Evolutionary conservation across 305 asterid species (phyloP).

Genomic region (Fraxinus velutina): DNA sequence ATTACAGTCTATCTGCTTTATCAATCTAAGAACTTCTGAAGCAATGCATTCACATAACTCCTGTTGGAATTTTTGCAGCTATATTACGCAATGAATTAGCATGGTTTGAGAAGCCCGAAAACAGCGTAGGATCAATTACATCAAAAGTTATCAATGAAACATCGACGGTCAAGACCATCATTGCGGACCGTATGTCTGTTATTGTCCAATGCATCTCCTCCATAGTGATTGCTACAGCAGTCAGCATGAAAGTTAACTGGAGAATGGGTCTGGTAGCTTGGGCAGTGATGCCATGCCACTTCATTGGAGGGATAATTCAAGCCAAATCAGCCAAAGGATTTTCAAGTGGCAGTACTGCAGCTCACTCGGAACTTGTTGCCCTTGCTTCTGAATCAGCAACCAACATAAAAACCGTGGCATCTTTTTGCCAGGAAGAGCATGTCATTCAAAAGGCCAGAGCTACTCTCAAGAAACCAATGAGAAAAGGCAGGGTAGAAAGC

Average conservation of each 20-base stretch:
- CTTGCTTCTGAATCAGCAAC: slow-evolving; percentile 72
- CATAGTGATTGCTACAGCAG: slow-evolving; percentile 66
- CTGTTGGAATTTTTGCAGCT: slow-evolving; percentile 37
- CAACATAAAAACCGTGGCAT: slow-evolving; percentile 62
- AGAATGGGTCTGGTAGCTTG: slow-evolving; percentile 83
- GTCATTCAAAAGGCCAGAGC: slow-evolving; percentile 56
- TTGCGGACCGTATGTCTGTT: slow-evolving; percentile 72
- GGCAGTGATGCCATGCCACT: slow-evolving; percentile 92
- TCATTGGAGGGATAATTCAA: slow-evolving; percentile 80
- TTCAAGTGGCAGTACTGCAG: slow-evolving; percentile 52
- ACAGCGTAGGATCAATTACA: slow-evolving; percentile 58
- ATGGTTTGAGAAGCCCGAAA: slow-evolving; percentile 75
- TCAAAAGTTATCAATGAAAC: slow-evolving; percentile 63
- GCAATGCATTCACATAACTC: slow-evolving; percentile 9
- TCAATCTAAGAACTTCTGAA: slow-evolving; percentile 6
- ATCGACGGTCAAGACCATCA: slow-evolving; percentile 69
- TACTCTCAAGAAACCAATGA: slow-evolving; percentile 46
- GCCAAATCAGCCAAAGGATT: slow-evolving; percentile 82
- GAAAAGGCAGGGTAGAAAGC: slow-evolving; percentile 55
- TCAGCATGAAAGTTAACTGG: slow-evolving; percentile 73
- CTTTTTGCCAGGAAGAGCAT: slow-evolving; percentile 68
- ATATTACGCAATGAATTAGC: slow-evolving; percentile 62
- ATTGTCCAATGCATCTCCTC: slow-evolving; percentile 73
- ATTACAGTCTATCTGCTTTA: slow-evolving; percentile 11
- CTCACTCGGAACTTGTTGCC: slow-evolving; percentile 57